These are phyloP conservation scores for Aureobasidium sp. DNA, from an alignment of 2,329 filamentous ascomycete species.

Conservation along the genomic window DNA sequence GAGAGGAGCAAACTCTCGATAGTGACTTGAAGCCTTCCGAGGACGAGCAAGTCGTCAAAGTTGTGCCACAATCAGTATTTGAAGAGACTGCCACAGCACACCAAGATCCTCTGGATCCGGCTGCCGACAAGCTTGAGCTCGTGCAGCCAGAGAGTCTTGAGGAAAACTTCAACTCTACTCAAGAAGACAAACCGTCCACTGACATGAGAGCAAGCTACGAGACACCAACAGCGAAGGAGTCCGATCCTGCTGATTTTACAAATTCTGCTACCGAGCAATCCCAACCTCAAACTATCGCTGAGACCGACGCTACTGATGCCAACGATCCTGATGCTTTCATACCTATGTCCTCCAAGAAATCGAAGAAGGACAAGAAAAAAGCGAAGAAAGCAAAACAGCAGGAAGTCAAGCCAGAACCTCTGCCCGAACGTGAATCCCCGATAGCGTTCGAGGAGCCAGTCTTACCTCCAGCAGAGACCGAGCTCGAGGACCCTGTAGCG, in stretches of 20 bases:
- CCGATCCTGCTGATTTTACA: background rate
- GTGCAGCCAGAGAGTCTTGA: background rate
- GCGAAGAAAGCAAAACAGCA: constrained; percentile 21
- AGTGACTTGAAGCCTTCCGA: too few relatives aligned
- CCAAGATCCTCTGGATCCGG: background rate
- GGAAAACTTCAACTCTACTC: background rate
- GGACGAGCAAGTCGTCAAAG: background rate
- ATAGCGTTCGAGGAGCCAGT: background rate
- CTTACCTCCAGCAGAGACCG: background rate
- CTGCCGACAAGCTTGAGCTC: background rate
- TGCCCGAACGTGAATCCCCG: background rate
- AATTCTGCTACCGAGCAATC: background rate
- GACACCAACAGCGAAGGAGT: background rate
- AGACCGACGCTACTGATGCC: background rate
- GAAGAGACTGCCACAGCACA: background rate
- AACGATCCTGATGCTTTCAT: background rate
- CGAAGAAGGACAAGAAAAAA: constrained; percentile 22
- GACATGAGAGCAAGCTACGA: background rate
- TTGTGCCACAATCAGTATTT: background rate
- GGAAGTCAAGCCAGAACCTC: background rate
- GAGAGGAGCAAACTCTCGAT: background rate
- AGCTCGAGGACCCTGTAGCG: background rate
- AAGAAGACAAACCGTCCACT: background rate
- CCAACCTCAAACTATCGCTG: background rate
- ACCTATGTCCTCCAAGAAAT: constrained; percentile 12